These are phyloP conservation scores for Ramularia endophylla DNA, from an alignment of 2,329 filamentous ascomycete species.

Conservation along the genomic window DNA sequence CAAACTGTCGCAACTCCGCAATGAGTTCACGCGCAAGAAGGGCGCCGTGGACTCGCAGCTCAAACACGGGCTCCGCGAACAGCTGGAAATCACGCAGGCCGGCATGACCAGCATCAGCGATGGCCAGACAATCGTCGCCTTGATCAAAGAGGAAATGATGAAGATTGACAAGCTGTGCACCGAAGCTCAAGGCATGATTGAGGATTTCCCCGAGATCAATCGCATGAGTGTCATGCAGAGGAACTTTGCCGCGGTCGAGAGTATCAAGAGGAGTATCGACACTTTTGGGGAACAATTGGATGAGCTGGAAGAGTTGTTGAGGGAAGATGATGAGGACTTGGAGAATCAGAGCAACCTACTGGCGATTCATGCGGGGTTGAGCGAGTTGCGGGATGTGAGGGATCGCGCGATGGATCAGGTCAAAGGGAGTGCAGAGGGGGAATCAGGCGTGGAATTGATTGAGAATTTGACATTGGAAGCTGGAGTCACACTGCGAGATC, in stretches of 20 bases:
- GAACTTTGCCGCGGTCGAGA: slow-evolving; percentile 90
- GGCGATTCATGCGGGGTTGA: slow-evolving; percentile 85
- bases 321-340: slow-evolving; percentile 75
- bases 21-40: slow-evolving; percentile 94
- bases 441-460: slow-evolving; percentile 95
- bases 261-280: slow-evolving; percentile 87
- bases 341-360: slow-evolving; percentile 91
- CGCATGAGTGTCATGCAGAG: slow-evolving; percentile 88
- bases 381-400: slow-evolving; percentile 83
- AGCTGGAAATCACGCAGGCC: slow-evolving; percentile 88
- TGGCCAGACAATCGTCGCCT: slow-evolving; percentile 83
- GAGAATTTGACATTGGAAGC: slow-evolving; percentile 57
- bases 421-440: slow-evolving; percentile 63
- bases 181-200: slow-evolving; percentile 95
- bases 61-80: slow-evolving; percentile 78
- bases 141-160: slow-evolving; percentile 97
- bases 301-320: slow-evolving; percentile 70
- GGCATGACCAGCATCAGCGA: slow-evolving; percentile 86
- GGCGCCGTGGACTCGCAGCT: slow-evolving; percentile 84
- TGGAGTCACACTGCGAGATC: slow-evolving; percentile 75
- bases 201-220: slow-evolving; percentile 91
- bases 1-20: slow-evolving; percentile 83
- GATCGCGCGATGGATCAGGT: slow-evolving; percentile 98
- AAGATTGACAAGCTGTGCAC: slow-evolving; percentile 97
- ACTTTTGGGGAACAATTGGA: slow-evolving; percentile 74